phyloP scores from a whole-genome alignment of 257 asterid genomes.

The Hygrophila difformis region DNA sequence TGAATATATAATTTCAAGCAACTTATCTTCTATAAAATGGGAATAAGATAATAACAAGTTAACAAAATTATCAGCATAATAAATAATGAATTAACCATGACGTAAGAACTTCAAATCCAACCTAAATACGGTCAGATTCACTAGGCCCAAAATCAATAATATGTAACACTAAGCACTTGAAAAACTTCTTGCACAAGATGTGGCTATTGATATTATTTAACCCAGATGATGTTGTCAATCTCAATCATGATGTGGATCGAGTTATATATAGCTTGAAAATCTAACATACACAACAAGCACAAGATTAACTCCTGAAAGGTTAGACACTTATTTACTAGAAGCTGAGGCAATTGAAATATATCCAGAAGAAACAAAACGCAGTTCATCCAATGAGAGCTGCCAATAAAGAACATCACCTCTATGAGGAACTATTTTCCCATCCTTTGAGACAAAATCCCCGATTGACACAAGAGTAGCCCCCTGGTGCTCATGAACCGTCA shows the following conservation, averaged over 20 bases:
- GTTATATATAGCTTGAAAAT: not conserved
- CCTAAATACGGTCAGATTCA: too few relatives aligned
- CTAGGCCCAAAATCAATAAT: too few relatives aligned
- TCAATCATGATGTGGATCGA: not conserved
- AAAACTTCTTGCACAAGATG: too few relatives aligned
- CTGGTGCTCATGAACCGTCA: constrained; percentile 24
- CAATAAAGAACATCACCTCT: constrained; percentile 32
- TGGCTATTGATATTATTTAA: too few relatives aligned
- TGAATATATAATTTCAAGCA: too few relatives aligned
- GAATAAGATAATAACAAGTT: too few relatives aligned
- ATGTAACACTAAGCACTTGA: too few relatives aligned
- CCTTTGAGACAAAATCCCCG: constrained; percentile 35
- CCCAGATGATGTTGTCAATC: not conserved
- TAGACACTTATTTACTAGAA: too few relatives aligned
- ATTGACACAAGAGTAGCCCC: constrained; percentile 46
- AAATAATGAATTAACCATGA: not conserved
- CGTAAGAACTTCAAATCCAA: too few relatives aligned
- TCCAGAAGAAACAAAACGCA: too few relatives aligned
- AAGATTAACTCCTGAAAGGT: not conserved
- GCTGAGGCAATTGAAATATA: too few relatives aligned
- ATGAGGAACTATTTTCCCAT: constrained; percentile 35
- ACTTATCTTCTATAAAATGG: too few relatives aligned
- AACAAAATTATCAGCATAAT: not conserved
- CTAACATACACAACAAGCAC: not conserved
- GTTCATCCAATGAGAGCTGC: not conserved